Percentiles rank a stretch among this genome's conserved stretches.
Evolutionary conservation across 768 basidiomycete species (phyloP).

Genomic region (Collybia sordida): DNA sequence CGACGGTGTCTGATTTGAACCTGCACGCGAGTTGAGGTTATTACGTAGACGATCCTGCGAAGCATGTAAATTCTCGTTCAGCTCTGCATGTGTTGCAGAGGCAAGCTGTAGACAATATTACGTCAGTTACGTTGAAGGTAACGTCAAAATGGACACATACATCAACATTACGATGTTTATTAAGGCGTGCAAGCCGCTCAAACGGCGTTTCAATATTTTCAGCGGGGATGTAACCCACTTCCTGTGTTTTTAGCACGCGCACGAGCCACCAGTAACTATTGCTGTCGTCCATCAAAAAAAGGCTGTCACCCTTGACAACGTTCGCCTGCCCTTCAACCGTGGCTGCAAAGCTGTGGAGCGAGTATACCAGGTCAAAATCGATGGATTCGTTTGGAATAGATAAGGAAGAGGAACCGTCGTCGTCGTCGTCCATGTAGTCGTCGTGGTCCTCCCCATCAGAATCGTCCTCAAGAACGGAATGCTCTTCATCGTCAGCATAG

Average conservation of each 20-base stretch:
- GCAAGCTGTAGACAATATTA: slow-evolving; percentile 52
- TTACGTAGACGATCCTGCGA: slow-evolving; percentile 55
- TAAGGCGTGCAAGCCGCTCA: slow-evolving; percentile 90
- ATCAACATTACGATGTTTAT: slow-evolving; percentile 97
- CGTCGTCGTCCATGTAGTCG: slow-evolving; percentile 71
- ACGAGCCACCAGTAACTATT: slow-evolving; percentile 99
- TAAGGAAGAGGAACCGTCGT: slow-evolving; percentile 77
- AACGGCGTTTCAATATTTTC: slow-evolving; percentile 99
- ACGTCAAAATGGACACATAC: slow-evolving; percentile 44
- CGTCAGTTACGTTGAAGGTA: slow-evolving; percentile 5
- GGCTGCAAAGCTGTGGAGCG: slow-evolving; percentile 94
- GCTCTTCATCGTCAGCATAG: slow-evolving; percentile 64
- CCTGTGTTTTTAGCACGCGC: slow-evolving; percentile 95
- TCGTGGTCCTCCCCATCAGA: slow-evolving; percentile 74
- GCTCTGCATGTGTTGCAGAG: slow-evolving; percentile 70
- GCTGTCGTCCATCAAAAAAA: slow-evolving; percentile 96
- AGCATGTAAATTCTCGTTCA: slow-evolving; percentile 49
- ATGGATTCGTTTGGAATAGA: slow-evolving; percentile 91
- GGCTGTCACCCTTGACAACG: slow-evolving; percentile 96
- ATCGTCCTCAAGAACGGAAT: slow-evolving; percentile 85
- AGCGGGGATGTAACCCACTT: slow-evolving; percentile 98
- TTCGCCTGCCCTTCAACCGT: slow-evolving; percentile 99
- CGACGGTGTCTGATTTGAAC: slow-evolving; percentile 49
- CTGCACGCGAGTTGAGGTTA: slow-evolving; percentile 47
- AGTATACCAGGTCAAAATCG: slow-evolving; percentile 90